phyloP scores from a whole-genome alignment of 2,329 filamentous ascomycete species.

The Rhinocladiella similis region DNA sequence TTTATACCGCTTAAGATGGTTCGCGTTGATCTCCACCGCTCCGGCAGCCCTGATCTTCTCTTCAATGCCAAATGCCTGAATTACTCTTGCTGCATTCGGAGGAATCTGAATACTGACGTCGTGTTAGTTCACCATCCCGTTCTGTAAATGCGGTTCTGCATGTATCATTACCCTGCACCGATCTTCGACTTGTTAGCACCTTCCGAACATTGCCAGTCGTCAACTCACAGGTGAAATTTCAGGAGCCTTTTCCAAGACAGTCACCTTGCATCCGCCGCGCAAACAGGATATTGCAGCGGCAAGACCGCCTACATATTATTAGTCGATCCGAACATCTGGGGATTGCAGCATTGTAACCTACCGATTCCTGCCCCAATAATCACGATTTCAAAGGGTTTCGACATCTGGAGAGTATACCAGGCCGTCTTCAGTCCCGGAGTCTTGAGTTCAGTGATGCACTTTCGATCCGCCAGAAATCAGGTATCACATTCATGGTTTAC shows the following conservation, averaged over 20 bases:
- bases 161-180: conserved; percentile 28
- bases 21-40: conserved; percentile 32
- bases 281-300: conserved; percentile 14
- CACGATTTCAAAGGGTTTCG: conserved; percentile 6
- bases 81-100: conserved; percentile 34
- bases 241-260: conserved; percentile 8
- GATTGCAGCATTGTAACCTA: not conserved
- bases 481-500: too few species aligned
- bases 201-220: too few species aligned
- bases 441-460: too few species aligned
- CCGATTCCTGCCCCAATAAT: conserved; percentile 11
- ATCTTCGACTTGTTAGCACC: conserved; percentile 13
- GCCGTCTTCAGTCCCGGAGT: too few species aligned
- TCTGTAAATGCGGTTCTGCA: too few species aligned
- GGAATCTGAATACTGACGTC: conserved; percentile 32
- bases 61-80: conserved; percentile 33
- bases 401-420: not conserved
- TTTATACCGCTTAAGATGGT: conserved; percentile 34
- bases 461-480: too few species aligned
- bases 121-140: too few species aligned
- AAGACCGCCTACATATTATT: conserved; percentile 4
- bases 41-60: conserved; percentile 26
- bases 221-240: conserved; percentile 10
- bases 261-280: conserved; percentile 8
- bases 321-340: not conserved